Evolutionary conservation across 306 rosid species (phyloP), one percentile per base, ranked within the genome.

Genomic region (Lathyrus oleraceus): DNA sequence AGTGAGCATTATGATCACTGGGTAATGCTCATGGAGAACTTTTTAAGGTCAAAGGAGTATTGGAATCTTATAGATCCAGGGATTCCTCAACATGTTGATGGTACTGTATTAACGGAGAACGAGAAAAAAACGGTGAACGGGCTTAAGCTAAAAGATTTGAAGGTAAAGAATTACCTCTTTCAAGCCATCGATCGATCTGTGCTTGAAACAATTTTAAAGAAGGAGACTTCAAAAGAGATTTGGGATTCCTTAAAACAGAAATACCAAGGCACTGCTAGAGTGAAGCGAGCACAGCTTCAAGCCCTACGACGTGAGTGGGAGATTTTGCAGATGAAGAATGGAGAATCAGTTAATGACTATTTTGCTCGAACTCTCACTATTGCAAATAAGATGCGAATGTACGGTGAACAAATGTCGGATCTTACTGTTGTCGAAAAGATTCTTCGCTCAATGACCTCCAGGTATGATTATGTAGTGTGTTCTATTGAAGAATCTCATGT

Each of bases 1-100:
- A 6, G 21, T 47, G 21, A 15, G 21, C 53, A 47, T 10, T 39
- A 39, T 9, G 43, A 9, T 10, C 3, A 39, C 9, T 39, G 43
- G 43, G 43, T n/a, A 12, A 51, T 51, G 58, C 58, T 51, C 58
- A 51, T 51, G 58, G 15, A n/a, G n/a, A n/a, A n/a, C n/a, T n/a
- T n/a, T n/a, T n/a, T n/a, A n/a, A n/a, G n/a, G n/a, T n/a, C 43
- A 4, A 44, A 44, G 51, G 51, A 44, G 51, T 44, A 44, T 44
- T 44, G 17, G 51, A 44, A 44, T 44, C 51, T 44, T 14, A 44
- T 44, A 44, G 17, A 44, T 13, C 19, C 19, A 44, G 7, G 51
- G 51, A 44, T 44, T 44, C 17, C 51, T 44, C 17, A 44, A 44
- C 65, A 60, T 4, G 65, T 8, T 8, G 25, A 2, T 1, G 45